Evolutionary conservation across 2,329 filamentous ascomycete species (phyloP).

Genomic region (Phyllosticta citriasiana): DNA sequence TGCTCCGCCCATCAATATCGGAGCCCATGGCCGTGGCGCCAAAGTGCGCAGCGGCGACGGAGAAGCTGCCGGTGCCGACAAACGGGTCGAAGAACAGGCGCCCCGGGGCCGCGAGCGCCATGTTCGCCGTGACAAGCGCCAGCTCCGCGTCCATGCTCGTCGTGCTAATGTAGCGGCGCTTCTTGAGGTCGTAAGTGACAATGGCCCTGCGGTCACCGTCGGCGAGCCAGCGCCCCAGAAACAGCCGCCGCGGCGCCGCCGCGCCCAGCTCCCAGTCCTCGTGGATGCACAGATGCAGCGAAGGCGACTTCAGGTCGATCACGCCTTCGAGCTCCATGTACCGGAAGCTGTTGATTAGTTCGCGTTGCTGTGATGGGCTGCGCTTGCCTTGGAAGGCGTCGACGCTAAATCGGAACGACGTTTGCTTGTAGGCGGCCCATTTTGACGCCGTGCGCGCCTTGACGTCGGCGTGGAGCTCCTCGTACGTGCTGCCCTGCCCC

Average conservation of each 20-base stretch:
- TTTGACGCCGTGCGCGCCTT: slow-evolving; percentile 47
- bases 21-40: slow-evolving; percentile 75
- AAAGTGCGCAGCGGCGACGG: slow-evolving; percentile 81
- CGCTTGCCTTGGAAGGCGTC: slow-evolving; percentile 75
- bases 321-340: slow-evolving; percentile 71
- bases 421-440: slow-evolving; percentile 55
- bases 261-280: slow-evolving; percentile 63
- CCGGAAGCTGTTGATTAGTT: slow-evolving; percentile 70
- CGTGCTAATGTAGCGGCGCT: slow-evolving; percentile 84
- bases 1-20: slow-evolving; percentile 86
- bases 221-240: slow-evolving; percentile 64
- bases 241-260: slow-evolving; percentile 50
- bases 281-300: slow-evolving; percentile 68
- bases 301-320: slow-evolving; percentile 62
- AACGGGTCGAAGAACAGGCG: slow-evolving; percentile 93
- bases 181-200: slow-evolving; percentile 78
- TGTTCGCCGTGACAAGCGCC: slow-evolving; percentile 82
- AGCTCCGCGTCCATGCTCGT: slow-evolving; percentile 97
- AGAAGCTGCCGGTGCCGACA: slow-evolving; percentile 88
- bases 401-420: slow-evolving; percentile 73
- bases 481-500: slow-evolving; percentile 60
- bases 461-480: slow-evolving; percentile 58
- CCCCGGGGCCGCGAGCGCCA: slow-evolving; percentile 71
- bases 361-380: slow-evolving; percentile 50
- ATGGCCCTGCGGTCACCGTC: slow-evolving; percentile 57